A percentile compares a stretch with the other conserved stretches of the same genome.
These are phyloP conservation scores for Lecanicillium sp. DNA, from an alignment of 2,329 filamentous ascomycete genomes.

Conservation along the genomic window DNA sequence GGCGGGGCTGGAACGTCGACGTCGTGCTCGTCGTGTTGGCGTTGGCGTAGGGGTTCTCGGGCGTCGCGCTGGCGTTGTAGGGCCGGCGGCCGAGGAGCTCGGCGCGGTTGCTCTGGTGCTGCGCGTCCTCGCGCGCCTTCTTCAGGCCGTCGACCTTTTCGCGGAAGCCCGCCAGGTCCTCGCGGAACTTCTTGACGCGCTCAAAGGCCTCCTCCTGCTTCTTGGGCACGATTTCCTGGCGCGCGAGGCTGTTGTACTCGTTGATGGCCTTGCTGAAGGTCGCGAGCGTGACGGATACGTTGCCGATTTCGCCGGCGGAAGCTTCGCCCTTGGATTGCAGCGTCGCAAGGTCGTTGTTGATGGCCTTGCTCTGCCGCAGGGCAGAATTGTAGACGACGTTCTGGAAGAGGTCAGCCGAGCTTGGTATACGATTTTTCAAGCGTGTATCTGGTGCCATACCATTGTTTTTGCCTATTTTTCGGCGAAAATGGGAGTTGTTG, in stretches of 20 bases:
- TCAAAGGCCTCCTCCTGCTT: constrained; percentile 90
- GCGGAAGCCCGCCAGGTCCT: constrained; percentile 75
- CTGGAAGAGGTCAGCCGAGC: no score
- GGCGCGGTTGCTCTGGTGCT: constrained; percentile 58
- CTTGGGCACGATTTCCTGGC: constrained; percentile 80
- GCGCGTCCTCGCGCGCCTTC: constrained; percentile 67
- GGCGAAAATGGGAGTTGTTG: not conserved
- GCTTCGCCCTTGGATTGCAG: constrained; percentile 61
- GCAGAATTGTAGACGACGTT: constrained; percentile 83
- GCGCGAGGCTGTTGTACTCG: constrained; percentile 80
- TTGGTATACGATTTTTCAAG: not conserved
- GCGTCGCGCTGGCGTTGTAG: constrained; percentile 57
- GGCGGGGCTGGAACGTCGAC: constrained; percentile 36
- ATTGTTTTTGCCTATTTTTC: not conserved
- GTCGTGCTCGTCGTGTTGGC: constrained; percentile 26
- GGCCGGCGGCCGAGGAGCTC: constrained; percentile 83
- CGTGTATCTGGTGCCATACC: not conserved
- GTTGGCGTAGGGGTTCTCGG: constrained; percentile 88
- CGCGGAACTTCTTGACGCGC: constrained; percentile 76
- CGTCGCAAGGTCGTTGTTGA: constrained; percentile 68
- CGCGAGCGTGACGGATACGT: constrained; percentile 71
- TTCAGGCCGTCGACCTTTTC: constrained; percentile 72
- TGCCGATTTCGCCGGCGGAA: constrained; percentile 52
- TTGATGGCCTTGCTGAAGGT: constrained; percentile 84
- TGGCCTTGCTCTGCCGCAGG: constrained; percentile 74